Evolutionary conservation across 2,329 filamentous ascomycete species (phyloP), one percentile per base, ranked within the genome.

Genomic region (Aureobasidium musti): DNA sequence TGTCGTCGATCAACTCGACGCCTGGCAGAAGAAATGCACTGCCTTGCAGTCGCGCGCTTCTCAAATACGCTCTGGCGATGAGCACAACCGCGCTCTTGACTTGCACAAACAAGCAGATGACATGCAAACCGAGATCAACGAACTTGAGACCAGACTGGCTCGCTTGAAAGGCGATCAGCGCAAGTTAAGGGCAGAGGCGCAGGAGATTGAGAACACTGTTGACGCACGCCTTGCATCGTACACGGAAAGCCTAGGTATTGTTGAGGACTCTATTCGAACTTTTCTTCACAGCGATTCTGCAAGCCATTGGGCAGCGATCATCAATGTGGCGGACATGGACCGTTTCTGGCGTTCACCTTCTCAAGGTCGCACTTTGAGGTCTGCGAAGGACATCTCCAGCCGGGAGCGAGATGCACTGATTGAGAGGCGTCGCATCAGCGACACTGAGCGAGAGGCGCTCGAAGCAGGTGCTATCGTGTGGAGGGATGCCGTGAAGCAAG

Each of bases 221-320:
- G 89, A 92, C 74, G 87, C 89, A 1, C 87, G 86, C n/a, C 75
- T 92, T 17, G 90, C 88, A 65, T 88, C 89, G 0, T 92, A 91
- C 74, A 85, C 83, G 23, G 85, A 87, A 1, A 88, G 89, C 4
- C 77, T 91, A 41, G 84, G 81, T 65, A 84, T 91, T 64, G 82
- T 91, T 6, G 88, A 92, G 68, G 80, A 79, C 17, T 85, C 90
- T 65, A 81, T 91, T 6, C 77, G 79, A 5, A 79, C 78, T 4
- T 84, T 92, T 67, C 79, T 92, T 70, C 80, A 78, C 30, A 54
- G 60, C 21, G 37, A 23, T 35, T 35, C 63, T 2, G 19, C 41
- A 8, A 47, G n/a, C 17, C 64, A 39, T 8, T 28, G 53, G 41
- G 17, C 30, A 43, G 64, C 53, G 3, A 23, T 57, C 41, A 33